Percentiles rank a stretch among this genome's conserved stretches.
Conservation (phyloP, 257 asterid species). For the Eucommia ulmoides region DNA sequence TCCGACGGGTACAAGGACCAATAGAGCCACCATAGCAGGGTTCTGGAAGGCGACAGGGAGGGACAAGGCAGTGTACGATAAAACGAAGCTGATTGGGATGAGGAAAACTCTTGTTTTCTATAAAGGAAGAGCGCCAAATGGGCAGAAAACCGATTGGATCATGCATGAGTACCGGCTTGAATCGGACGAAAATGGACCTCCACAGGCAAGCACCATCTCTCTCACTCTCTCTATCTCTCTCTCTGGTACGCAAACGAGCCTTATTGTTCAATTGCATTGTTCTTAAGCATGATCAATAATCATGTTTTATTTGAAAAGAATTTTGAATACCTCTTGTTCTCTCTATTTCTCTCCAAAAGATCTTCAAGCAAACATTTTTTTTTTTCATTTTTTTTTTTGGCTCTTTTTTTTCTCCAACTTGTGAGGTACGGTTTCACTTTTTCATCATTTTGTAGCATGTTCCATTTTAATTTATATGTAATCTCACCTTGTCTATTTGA, state of each 20-base stretch:
- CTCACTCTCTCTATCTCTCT: not conserved
- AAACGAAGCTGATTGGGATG: constrained; percentile 49
- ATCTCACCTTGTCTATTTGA: not conserved
- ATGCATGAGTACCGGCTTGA: constrained; percentile 67
- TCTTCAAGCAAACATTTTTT: not conserved
- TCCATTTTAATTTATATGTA: not conserved
- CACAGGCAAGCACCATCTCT: constrained; percentile 33
- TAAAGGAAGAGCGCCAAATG: constrained; percentile 68
- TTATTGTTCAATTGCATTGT: not conserved
- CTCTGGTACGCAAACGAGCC: not conserved
- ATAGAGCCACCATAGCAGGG: constrained; percentile 62
- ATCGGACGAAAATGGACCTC: constrained; percentile 47
- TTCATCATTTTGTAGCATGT: not conserved
- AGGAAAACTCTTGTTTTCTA: constrained; percentile 69
- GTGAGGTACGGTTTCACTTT: not conserved
- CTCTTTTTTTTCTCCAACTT: not conserved
- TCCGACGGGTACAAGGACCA: constrained; percentile 64
- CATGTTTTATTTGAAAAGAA: too few species aligned
- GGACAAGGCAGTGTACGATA: constrained; percentile 48
- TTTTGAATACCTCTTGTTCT: not conserved
- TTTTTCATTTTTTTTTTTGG: not conserved
- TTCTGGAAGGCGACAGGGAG: constrained; percentile 75
- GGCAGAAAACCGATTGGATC: constrained; percentile 63
- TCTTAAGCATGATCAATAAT: not conserved
- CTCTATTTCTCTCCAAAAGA: not conserved